Evolutionary conservation across 139 green algal genomes (phyloP), one percentile per base, ranked within the genome.

Genomic region (Coccomyxa sp.): DNA sequence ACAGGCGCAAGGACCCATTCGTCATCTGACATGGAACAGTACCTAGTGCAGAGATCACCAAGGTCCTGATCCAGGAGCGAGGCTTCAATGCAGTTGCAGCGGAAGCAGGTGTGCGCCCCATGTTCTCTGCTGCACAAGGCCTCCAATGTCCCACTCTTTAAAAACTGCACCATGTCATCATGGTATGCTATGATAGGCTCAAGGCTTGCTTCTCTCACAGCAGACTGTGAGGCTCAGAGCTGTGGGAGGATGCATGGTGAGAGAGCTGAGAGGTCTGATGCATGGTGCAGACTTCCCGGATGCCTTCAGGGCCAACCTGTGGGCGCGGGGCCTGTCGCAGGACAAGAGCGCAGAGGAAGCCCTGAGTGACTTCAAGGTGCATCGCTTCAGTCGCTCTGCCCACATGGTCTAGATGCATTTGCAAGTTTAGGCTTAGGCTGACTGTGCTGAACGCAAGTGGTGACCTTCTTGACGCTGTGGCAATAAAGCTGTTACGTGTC

Each of bases 201-300:
- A n/a, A n/a, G n/a, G n/a, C n/a, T n/a, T n/a, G n/a, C n/a, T n/a
- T n/a, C n/a, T n/a, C n/a, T n/a, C n/a, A n/a, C n/a, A n/a, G n/a
- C n/a, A n/a, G n/a, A 70, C 16, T n/a, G 24, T 35, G 58, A 16
- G 44, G 14, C 16, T 16, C 14, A 29, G 12, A 16, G 16, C 14
- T 58, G 44, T 16, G 44, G 14, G 12, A 16, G 44, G 14, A 12
- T 12, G 16, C 44, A 12, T 16, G 44, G 14, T 29, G 44, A 58
- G 44, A 58, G 44, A 29, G 44, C 44, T 58, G 12, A 12, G 12
- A 29, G 44, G 12, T 12, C 44, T 58, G 14, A 29, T 12, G 44
- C 14, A 68, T 38, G 82, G 86, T 77, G 79, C 85, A 31, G 90
- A 94, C 78, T 92, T 86, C 74, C 90, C 88, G 22, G 89, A 94